A percentile compares a stretch with the other conserved stretches of the same genome.
Evolutionary conservation across 768 basidiomycete species (phyloP).

Genomic region (Kondoa subrosea): DNA sequence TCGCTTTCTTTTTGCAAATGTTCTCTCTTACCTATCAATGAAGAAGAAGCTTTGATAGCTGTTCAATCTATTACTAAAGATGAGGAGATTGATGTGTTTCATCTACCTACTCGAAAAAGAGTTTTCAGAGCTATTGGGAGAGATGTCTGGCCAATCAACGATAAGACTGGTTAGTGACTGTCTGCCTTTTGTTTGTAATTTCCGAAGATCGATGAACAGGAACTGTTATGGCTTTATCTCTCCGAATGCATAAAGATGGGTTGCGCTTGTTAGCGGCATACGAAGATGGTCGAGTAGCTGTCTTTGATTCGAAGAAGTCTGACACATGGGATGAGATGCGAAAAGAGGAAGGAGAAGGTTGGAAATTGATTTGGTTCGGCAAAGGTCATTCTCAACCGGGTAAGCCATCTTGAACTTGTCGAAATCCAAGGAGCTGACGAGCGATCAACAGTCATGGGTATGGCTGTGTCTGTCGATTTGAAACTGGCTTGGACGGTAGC

Average conservation of each 20-base stretch:
- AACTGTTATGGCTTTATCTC: constrained; percentile 73
- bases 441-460: constrained; percentile 28
- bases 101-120: constrained; percentile 48
- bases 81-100: constrained; percentile 73
- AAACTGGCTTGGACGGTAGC: constrained; percentile 25
- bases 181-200: background rate
- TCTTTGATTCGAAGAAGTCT: constrained; percentile 33
- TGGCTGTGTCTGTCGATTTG: constrained; percentile 11
- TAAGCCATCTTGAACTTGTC: constrained; percentile 23
- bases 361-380: constrained; percentile 29
- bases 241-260: constrained; percentile 33
- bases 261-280: constrained; percentile 58
- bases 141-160: constrained; percentile 29
- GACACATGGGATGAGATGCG: background rate
- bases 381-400: constrained; percentile 36
- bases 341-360: constrained; percentile 25
- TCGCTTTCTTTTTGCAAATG: constrained; percentile 87
- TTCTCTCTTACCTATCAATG: constrained; percentile 41
- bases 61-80: constrained; percentile 82
- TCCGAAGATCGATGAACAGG: constrained; percentile 37
- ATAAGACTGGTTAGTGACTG: constrained; percentile 41
- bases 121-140: constrained; percentile 75
- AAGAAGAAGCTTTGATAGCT: constrained; percentile 45
- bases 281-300: constrained; percentile 70
- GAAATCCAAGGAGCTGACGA: too few species aligned